phyloP scores from a whole-genome alignment of 306 rosid genomes.

The Citrullus mucosospermus region DNA sequence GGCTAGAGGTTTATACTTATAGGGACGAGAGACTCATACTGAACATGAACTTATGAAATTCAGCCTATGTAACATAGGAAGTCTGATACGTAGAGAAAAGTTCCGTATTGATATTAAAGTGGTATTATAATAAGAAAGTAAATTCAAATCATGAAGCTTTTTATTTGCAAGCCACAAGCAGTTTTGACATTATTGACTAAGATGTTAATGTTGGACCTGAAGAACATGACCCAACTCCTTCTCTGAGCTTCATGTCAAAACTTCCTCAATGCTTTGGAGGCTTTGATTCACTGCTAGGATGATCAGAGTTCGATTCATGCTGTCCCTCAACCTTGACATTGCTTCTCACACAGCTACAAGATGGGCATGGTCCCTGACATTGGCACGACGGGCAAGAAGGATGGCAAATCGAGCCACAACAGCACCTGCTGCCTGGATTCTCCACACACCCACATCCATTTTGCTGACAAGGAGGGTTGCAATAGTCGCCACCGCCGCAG shows the following conservation, averaged over 20 bases:
- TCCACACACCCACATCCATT: background rate
- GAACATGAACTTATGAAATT: background rate
- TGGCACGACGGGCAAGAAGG: background rate
- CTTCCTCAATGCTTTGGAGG: background rate
- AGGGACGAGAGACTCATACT: background rate
- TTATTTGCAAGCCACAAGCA: conserved; percentile 2
- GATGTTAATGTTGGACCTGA: background rate
- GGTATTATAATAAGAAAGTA: background rate
- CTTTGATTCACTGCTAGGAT: background rate
- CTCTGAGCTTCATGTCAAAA: background rate
- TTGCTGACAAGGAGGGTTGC: background rate
- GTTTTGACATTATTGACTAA: background rate
- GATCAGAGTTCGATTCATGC: background rate
- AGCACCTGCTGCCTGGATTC: background rate
- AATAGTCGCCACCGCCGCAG: background rate
- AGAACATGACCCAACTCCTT: background rate
- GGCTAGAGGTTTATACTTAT: background rate
- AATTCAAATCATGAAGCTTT: background rate
- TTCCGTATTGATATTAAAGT: background rate
- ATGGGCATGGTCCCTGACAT: background rate
- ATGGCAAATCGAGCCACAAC: background rate
- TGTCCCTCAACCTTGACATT: background rate
- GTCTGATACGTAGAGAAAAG: background rate
- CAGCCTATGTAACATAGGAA: background rate
- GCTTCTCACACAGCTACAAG: background rate